A percentile compares a stretch with the other conserved stretches of the same genome.
These are phyloP conservation scores for Elsinoe batatas DNA, from an alignment of 2,329 filamentous ascomycete species.

Conservation along the genomic window DNA sequence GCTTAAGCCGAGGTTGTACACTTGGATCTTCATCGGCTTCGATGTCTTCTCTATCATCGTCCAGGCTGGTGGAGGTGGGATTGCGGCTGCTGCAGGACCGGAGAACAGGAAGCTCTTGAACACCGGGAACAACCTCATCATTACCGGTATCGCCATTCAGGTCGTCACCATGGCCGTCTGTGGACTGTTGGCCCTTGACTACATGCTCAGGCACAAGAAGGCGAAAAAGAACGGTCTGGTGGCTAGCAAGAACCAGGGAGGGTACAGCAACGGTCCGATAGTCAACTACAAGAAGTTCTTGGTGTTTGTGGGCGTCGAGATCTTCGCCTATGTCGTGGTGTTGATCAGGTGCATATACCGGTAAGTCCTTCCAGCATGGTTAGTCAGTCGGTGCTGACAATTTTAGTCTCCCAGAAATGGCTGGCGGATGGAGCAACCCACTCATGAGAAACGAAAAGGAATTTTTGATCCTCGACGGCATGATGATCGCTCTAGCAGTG, in stretches of 20 bases:
- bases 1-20: slow-evolving; percentile 36
- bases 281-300: slow-evolving; percentile 33
- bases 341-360: slow-evolving; percentile 57
- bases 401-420: slow-evolving; percentile 40
- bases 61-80: slow-evolving; percentile 36
- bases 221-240: slow-evolving; percentile 8
- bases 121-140: slow-evolving; percentile 36
- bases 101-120: slow-evolving; percentile 23
- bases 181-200: slow-evolving; percentile 33
- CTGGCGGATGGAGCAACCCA: slow-evolving; percentile 39
- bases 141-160: slow-evolving; percentile 37
- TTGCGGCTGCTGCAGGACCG: slow-evolving; percentile 28
- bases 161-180: slow-evolving; percentile 36
- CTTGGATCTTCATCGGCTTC: slow-evolving; percentile 42
- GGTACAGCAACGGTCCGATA: slow-evolving; percentile 22
- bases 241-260: slow-evolving; percentile 26
- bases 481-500: slow-evolving; percentile 6
- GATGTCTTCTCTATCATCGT: slow-evolving; percentile 38
- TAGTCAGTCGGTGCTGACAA: slow-evolving; percentile 2
- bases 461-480: slow-evolving; percentile 38
- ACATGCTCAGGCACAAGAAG: slow-evolving; percentile 21
- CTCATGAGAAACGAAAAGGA: slow-evolving; percentile 39
- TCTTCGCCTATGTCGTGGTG: slow-evolving; percentile 52
- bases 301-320: slow-evolving; percentile 46
- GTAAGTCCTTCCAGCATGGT: slow-evolving; percentile 12